These are phyloP conservation scores for Mucor indicus DNA, from an alignment of 371 early-diverging fungal species.

Conservation along the genomic window DNA sequence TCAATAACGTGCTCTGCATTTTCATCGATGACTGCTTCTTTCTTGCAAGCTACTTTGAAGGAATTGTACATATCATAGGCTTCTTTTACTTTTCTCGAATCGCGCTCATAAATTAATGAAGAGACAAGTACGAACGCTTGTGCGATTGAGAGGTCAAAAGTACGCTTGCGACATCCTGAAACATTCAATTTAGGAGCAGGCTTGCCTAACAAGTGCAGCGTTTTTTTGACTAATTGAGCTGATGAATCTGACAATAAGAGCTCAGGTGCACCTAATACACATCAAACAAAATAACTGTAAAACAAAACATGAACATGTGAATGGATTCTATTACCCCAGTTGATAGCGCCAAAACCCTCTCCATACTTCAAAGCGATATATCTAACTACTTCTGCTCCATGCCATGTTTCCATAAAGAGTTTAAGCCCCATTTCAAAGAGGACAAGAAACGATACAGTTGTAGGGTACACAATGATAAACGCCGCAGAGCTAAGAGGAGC, in stretches of 20 bases:
- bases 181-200: slow-evolving; percentile 1
- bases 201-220: slow-evolving; percentile 18
- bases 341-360: slow-evolving; percentile 31
- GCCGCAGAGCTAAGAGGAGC: not conserved
- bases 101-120: slow-evolving; percentile 42
- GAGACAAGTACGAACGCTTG: slow-evolving; percentile 22
- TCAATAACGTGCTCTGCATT: not conserved
- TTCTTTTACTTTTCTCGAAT: slow-evolving; percentile 32
- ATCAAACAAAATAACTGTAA: no score
- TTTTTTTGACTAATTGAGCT: slow-evolving; percentile 11
- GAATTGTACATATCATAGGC: slow-evolving; percentile 17
- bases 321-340: slow-evolving; percentile 28
- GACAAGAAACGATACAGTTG: slow-evolving; percentile 18
- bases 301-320: not conserved
- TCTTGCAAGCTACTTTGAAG: not conserved
- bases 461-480: slow-evolving; percentile 14
- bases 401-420: slow-evolving; percentile 25
- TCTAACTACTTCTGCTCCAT: slow-evolving; percentile 15
- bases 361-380: slow-evolving; percentile 23
- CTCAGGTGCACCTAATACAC: slow-evolving; percentile 16
- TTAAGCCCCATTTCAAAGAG: slow-evolving; percentile 20
- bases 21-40: not conserved
- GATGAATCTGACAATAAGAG: slow-evolving; percentile 18
- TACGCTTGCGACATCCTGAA: slow-evolving; percentile 17
- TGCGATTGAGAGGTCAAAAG: slow-evolving; percentile 31